Conservation (phyloP, 2,329 filamentous ascomycete genomes). For the Epichloe aotearoae region DNA sequence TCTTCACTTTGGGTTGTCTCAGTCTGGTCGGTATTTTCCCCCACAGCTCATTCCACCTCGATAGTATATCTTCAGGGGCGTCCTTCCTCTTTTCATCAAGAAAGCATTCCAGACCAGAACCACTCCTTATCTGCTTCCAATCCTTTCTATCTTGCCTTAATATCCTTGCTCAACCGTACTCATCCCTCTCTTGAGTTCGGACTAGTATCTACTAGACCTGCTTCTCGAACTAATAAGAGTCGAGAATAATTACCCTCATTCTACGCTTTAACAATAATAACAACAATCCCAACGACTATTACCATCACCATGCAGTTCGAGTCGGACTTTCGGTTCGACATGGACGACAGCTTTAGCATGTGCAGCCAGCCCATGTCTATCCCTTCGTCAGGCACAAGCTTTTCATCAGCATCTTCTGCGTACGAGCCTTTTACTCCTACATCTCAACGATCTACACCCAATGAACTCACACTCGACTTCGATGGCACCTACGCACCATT, state of each 20-base stretch:
- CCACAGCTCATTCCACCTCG: conserved; percentile 23
- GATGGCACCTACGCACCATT: conserved; percentile 19
- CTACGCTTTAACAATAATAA: neutral
- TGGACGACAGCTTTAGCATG: conserved; percentile 27
- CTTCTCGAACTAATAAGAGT: neutral
- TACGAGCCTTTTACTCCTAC: conserved; percentile 32
- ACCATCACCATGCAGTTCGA: conserved; percentile 24
- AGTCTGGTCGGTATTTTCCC: conserved; percentile 18
- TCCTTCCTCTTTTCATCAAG: conserved; percentile 19
- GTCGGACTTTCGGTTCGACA: conserved; percentile 24
- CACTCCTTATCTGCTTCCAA: conserved; percentile 7
- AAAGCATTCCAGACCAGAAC: conserved; percentile 23
- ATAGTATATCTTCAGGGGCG: conserved; percentile 28
- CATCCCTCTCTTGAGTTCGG: conserved; percentile 1
- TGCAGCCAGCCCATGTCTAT: conserved; percentile 24
- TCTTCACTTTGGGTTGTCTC: conserved; percentile 23
- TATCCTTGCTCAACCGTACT: conserved; percentile 1
- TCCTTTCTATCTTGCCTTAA: conserved; percentile 4
- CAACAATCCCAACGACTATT: neutral
- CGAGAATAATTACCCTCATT: conserved; percentile 3
- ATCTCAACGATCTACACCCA: conserved; percentile 30
- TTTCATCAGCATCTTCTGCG: conserved; percentile 25
- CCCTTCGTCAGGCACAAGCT: conserved; percentile 23
- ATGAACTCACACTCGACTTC: conserved; percentile 25
- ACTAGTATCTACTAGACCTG: conserved; percentile 1